Evolutionary conservation across 1,284 basidiomycete species (phyloP), one percentile per base, ranked within the genome.

Genomic region (Boletus mariae): DNA sequence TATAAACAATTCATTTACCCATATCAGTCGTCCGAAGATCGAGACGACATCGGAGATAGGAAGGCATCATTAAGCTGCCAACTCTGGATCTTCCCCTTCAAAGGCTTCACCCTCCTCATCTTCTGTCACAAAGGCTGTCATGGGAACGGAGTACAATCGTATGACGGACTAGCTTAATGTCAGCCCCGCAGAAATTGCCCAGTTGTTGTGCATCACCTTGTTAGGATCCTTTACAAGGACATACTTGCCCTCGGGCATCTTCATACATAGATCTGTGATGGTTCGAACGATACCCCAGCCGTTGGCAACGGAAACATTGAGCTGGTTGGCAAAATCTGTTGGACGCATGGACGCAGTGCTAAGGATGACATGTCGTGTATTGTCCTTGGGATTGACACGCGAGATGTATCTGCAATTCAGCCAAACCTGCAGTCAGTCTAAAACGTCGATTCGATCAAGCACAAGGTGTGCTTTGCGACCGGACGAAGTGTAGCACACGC

Each of bases 271-370:
- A 69, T 98, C 94, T 43, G 91, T 90, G 56, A 98, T 87, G 25
- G 92, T 95, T 54, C 95, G 83, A 29, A 99, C 93, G 66, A 99
- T 98, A 58, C 97, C 97, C 96, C 96, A 99, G 26, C 97, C 97
- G 70, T 99, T 99, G 49, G 90, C 76, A 55, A 99, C 76, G 47
- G 94, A 97, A 53, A 99, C 87, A 69, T 98, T 98, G 66, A 99
- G 89, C 74, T 99, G 97, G 26, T 77, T 80, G 11, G 97, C 95
- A 66, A 99, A 97, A 61, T 99, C 97, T 31, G 83, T 81, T 4
- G 97, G 96, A 59, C 97, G 93, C 80, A 94, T 87, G 48, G 93
- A 95, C 43, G 94, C 92, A 11, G 95, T 94, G 69, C 93, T 95
- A 58, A 99, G 78, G 64, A 99, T 94, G 65, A 94, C 87, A 76